Evolutionary conservation across 2,329 filamentous ascomycete species (phyloP), one percentile per base, ranked within the genome.

Genomic region (Coleophoma eucalyptorum): DNA sequence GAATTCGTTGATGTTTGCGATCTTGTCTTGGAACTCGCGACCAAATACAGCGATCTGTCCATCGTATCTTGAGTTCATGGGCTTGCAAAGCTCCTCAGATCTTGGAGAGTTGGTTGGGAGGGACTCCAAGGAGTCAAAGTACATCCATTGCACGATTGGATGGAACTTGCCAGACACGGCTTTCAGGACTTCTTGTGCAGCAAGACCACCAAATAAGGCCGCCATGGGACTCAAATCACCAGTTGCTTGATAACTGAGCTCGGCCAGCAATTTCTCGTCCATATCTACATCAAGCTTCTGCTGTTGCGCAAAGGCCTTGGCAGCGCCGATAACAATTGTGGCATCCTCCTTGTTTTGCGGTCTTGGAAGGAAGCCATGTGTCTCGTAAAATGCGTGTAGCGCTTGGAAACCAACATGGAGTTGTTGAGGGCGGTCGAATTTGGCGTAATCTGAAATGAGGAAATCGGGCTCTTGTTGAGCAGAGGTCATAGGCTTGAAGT

Each of bases 51-150:
- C 93, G 65, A 99, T 96, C 67, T 99, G 94, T 3, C 94, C 94
- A 69, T 99, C 94, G 66, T 99, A 99, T 52, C 94, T 86, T 53
- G 86, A 88, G 43, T 88, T 89, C 35, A 82, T 75, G 34, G 94
- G 93, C 69, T 89, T 87, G 80, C 94, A 99, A 43, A 88, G 78
- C 70, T 96, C 91, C 63, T 95, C 89, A 3, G 87, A 90, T 58
- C 94, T 86, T 56, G 80, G 77, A 42, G 78, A 80, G 15, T 82
- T 88, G 2, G 84, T 80, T 1, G 94, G 93, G 2, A 99, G 78
- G 10, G 94, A 96, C 70, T 99, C 94, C n/a, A 99, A 76, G 1
- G 94, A 96, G 70, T 99, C 94, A 62, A 97, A 95, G 76, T 99
- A 97, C 67, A 99, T 80, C 84, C 89, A 97, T 69, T 99, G 94